Evolutionary conservation across 139 green algal species (phyloP).

Genomic region (Gonium pectorale): DNA sequence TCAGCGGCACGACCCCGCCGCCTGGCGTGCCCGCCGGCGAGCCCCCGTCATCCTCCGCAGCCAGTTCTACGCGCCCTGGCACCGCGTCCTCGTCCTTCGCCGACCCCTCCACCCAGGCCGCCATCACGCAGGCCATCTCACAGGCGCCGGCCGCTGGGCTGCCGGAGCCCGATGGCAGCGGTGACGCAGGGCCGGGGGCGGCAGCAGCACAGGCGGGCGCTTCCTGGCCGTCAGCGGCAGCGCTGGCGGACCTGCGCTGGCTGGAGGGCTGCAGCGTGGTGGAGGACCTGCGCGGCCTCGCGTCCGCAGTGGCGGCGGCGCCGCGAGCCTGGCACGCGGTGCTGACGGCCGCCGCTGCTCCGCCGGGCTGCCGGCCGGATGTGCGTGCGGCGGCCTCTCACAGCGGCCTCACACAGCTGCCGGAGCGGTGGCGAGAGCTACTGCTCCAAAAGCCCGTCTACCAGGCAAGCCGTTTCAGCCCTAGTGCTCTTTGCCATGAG

Average conservation of each 20-base stretch:
- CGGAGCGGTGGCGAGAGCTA: constrained; percentile 10
- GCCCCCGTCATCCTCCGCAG: not conserved
- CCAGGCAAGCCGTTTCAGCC: constrained; percentile 18
- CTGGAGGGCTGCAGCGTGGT: not conserved
- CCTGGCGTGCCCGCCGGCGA: not conserved
- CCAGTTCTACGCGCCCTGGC: not conserved
- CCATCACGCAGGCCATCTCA: not conserved
- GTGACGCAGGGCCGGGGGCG: not conserved
- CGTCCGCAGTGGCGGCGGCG: constrained; percentile 31
- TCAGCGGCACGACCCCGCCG: not conserved
- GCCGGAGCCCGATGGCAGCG: not conserved
- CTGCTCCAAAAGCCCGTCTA: not conserved
- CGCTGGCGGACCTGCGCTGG: constrained; percentile 35
- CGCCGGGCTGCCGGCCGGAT: not conserved
- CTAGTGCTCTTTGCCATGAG: too few relatives aligned
- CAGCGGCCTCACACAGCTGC: constrained; percentile 1
- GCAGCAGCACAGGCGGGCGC: not conserved
- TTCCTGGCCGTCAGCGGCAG: not conserved
- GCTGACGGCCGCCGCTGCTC: constrained; percentile 29
- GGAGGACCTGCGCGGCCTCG: constrained; percentile 3
- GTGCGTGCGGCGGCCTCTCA: not conserved
- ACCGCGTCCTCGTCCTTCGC: constrained; percentile 3
- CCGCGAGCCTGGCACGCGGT: constrained; percentile 26
- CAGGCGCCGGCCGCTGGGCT: not conserved
- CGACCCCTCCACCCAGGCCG: constrained; percentile 6